Evolutionary conservation across 1,284 basidiomycete genomes (phyloP).

Genomic region (Heterobasidion irregulare): DNA sequence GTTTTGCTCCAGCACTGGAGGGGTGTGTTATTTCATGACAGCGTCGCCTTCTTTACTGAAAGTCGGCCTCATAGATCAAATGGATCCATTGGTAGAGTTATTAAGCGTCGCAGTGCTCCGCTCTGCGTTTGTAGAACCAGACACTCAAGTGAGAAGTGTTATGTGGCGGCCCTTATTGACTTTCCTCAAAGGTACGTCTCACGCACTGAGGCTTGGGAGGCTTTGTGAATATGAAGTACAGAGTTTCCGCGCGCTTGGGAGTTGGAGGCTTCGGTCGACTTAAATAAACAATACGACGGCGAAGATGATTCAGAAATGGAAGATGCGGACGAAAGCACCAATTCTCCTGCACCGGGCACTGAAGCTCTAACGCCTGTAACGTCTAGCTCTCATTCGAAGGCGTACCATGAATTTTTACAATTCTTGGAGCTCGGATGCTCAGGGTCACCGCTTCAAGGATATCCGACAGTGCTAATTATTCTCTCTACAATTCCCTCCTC

Average conservation of each 20-base stretch:
- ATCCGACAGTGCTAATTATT: constrained; percentile 70
- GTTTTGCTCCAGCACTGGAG: constrained; percentile 32
- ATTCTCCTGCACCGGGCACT: neutral
- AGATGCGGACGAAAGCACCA: constrained; percentile 21
- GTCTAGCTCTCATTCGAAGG: constrained; percentile 24
- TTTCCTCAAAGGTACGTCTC: constrained; percentile 58
- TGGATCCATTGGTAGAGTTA: constrained; percentile 32
- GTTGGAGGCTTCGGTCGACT: constrained; percentile 24
- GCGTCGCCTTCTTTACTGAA: neutral
- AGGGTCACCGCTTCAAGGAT: constrained; percentile 68
- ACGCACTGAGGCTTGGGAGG: neutral
- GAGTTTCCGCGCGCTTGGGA: constrained; percentile 61
- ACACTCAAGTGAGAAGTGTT: constrained; percentile 51
- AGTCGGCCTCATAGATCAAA: constrained; percentile 20
- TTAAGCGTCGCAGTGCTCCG: constrained; percentile 57
- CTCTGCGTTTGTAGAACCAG: constrained; percentile 73
- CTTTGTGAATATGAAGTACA: constrained; percentile 18
- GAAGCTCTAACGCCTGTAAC: too few species aligned
- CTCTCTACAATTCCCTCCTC: constrained; percentile 69
- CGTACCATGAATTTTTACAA: constrained; percentile 64
- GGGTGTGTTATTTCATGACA: constrained; percentile 23
- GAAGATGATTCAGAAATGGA: constrained; percentile 25
- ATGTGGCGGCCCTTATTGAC: constrained; percentile 68
- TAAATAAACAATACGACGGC: constrained; percentile 18
- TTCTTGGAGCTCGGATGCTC: constrained; percentile 73